Evolutionary conservation across 495 filamentous ascomycete genomes (phyloP).

Genomic region (Zalerion maritima): DNA sequence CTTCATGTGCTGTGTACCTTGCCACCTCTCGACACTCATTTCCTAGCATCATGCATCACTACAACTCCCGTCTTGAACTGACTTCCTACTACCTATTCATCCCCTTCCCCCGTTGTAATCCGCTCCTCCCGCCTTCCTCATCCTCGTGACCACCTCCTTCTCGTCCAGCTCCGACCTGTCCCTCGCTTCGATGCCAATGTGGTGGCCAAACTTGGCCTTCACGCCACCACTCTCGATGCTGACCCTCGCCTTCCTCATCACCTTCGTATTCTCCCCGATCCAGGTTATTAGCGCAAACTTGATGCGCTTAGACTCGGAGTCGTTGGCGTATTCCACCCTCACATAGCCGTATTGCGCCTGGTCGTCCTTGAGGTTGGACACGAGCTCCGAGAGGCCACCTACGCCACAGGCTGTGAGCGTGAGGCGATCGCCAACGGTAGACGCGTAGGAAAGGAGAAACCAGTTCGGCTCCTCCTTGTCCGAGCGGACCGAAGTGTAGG

Average conservation of each 20-base stretch:
- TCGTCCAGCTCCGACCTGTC: constrained; percentile 38
- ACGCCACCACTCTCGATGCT: constrained; percentile 42
- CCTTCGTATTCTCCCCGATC: constrained; percentile 39
- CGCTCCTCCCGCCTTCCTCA: constrained; percentile 41
- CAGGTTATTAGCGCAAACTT: constrained; percentile 44
- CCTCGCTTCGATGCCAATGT: constrained; percentile 35
- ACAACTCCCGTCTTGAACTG: too few relatives aligned
- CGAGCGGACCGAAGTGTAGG: constrained; percentile 36
- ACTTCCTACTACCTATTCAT: too few relatives aligned
- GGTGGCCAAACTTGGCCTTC: constrained; percentile 38
- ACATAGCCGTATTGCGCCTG: constrained; percentile 44
- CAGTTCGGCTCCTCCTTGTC: constrained; percentile 43
- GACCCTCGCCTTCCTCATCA: constrained; percentile 45
- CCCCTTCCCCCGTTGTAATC: constrained; percentile 45
- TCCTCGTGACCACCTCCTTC: constrained; percentile 32
- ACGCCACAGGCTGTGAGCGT: constrained; percentile 29
- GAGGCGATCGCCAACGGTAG: constrained; percentile 30
- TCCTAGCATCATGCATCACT: too few relatives aligned
- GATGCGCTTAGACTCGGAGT: constrained; percentile 41
- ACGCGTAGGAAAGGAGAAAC: constrained; percentile 40
- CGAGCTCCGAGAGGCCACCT: constrained; percentile 36
- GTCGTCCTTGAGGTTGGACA: constrained; percentile 24
- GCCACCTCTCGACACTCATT: too few relatives aligned
- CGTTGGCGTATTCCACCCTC: constrained; percentile 44
- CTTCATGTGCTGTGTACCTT: too few relatives aligned